These are phyloP conservation scores for Myrica gale DNA, from an alignment of 306 rosid species.

Conservation along the genomic window DNA sequence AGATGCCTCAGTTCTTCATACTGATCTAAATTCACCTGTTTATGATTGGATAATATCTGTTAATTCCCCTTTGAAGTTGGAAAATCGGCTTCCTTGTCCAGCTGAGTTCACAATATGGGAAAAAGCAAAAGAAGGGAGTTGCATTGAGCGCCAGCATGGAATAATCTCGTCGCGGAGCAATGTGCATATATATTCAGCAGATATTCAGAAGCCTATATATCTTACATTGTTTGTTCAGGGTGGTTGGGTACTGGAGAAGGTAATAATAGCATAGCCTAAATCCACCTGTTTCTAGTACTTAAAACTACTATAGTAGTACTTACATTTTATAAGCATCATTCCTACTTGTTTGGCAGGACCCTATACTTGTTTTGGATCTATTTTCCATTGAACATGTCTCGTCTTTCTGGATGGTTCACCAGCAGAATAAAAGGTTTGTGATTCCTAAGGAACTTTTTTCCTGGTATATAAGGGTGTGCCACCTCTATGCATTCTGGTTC, in stretches of 20 bases:
- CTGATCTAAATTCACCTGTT: constrained; percentile 85
- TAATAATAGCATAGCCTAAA: constrained; percentile 35
- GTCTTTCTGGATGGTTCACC: constrained; percentile 89
- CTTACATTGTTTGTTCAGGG: constrained; percentile 74
- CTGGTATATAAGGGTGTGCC: background rate
- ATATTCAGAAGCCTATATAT: constrained; percentile 75
- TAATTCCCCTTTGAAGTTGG: constrained; percentile 81
- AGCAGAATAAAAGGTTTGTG: constrained; percentile 73
- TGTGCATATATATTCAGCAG: constrained; percentile 79
- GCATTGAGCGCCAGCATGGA: constrained; percentile 58
- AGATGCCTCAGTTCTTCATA: constrained; percentile 92
- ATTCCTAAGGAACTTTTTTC: background rate
- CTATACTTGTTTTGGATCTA: constrained; percentile 77
- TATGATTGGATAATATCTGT: constrained; percentile 94
- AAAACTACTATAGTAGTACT: background rate
- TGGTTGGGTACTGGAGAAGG: constrained; percentile 98
- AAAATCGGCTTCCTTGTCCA: constrained; percentile 88
- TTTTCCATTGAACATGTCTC: constrained; percentile 61
- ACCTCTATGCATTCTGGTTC: background rate
- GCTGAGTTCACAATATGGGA: constrained; percentile 78
- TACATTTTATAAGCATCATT: constrained; percentile 9
- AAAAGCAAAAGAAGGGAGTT: constrained; percentile 69
- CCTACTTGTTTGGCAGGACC: constrained; percentile 49
- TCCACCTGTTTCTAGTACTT: constrained; percentile 8
- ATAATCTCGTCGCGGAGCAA: constrained; percentile 67